Evolutionary conservation across 169 alveolate genomes (phyloP), one percentile per base, ranked within the genome.

Genomic region (Eimeria sp.): DNA sequence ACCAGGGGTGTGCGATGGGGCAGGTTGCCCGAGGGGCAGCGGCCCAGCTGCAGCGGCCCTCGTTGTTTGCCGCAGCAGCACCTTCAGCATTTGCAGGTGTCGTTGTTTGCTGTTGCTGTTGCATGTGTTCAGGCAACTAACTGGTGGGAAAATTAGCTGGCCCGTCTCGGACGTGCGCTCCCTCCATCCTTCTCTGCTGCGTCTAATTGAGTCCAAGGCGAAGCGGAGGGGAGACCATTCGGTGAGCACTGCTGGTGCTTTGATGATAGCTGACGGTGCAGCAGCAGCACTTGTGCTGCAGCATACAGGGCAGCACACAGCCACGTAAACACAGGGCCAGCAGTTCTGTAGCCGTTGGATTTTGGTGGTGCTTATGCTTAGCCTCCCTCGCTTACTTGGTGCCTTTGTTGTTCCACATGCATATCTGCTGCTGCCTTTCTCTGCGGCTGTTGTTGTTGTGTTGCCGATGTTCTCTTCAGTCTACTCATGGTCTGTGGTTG

Each of bases 141-240:
- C 97, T 13, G 87, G 84, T 88, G 84, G 95, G 65, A 95, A 95
- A 54, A 87, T 89, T 43, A 67, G 88, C 76, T 95, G 97, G 97
- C 97, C 97, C 0, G 73, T 95, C 61, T 76, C 89, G 5, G 97
- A 95, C 25, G 72, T 80, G 63, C 87, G 89, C 25, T 88, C 97
- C 13, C 92, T 72, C 0, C 95, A 86, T 30, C 97, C 97, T 6
- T 76, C 82, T 20, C 34, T 84, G 92, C 76, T 84, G 92, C 92
- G 92, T 13, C 92, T 84, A 13, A 84, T 84, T 5, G 92, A 84
- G 61, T 84, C 92, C 45, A 84, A 84, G 76, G 92, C 92, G 7
- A 84, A 84, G 58, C 92, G 92, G 45, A 84, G 92, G n/a, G 92
- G 92, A 84, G 92, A 84, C 92, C 92, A 84, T 45, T 76, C 92